These are phyloP conservation scores for Isochrysis galbana DNA, from an alignment of 78 protist species.

Conservation along the genomic window DNA sequence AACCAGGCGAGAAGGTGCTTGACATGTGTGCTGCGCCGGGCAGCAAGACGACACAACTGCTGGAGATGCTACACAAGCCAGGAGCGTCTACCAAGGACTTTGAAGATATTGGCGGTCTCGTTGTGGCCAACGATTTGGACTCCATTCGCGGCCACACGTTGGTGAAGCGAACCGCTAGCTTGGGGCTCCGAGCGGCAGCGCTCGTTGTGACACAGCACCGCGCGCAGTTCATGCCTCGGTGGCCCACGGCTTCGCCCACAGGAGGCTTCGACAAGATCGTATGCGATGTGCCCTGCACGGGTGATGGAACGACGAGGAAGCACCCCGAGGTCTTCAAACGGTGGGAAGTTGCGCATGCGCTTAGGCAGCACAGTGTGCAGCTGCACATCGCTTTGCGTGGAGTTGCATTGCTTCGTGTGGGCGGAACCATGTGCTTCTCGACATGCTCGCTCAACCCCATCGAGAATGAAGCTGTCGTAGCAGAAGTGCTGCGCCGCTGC, in stretches of 20 bases:
- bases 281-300: slow-evolving; percentile 79
- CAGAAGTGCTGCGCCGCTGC: neutral
- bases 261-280: slow-evolving; percentile 78
- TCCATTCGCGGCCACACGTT: neutral
- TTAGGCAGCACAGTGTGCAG: neutral
- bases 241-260: neutral
- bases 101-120: neutral
- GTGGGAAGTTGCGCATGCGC: neutral
- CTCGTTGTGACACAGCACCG: neutral
- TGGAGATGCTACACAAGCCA: slow-evolving; percentile 6
- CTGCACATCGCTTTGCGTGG: slow-evolving; percentile 16
- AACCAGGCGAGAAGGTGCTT: neutral
- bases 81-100: neutral
- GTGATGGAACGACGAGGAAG: slow-evolving; percentile 14
- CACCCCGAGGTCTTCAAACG: neutral
- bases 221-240: neutral
- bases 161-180: neutral
- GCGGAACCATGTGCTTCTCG: slow-evolving; percentile 14
- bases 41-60: slow-evolving; percentile 57
- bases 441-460: slow-evolving; percentile 38
- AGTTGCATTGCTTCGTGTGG: neutral
- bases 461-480: slow-evolving; percentile 31
- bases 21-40: slow-evolving; percentile 76
- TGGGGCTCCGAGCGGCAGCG: neutral
- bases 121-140: slow-evolving; percentile 25